Evolutionary conservation across 257 asterid genomes (phyloP).

Genomic region (Solanum raphanifolium): DNA sequence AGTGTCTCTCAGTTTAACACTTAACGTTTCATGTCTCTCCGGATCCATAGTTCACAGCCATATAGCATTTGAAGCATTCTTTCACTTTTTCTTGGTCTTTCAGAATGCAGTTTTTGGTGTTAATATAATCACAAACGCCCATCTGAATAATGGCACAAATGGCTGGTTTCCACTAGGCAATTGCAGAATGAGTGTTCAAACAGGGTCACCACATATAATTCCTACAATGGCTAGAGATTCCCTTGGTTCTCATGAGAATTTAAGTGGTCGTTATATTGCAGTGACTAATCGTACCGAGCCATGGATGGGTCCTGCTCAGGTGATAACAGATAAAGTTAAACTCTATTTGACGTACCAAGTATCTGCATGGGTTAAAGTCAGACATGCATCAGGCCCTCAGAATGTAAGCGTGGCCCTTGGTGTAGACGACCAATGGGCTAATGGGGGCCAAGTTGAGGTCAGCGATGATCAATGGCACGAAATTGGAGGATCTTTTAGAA

Average conservation of each 20-base stretch:
- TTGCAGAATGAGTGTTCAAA: slow-evolving; percentile 50
- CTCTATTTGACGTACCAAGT: slow-evolving; percentile 81
- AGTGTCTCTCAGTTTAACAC: background rate
- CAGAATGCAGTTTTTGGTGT: slow-evolving; percentile 66
- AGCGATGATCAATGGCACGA: slow-evolving; percentile 80
- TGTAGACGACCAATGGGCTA: slow-evolving; percentile 81
- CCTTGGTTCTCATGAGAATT: slow-evolving; percentile 52
- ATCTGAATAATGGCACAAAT: slow-evolving; percentile 51
- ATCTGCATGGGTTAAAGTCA: slow-evolving; percentile 83
- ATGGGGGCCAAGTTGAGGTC: slow-evolving; percentile 85
- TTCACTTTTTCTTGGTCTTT: background rate
- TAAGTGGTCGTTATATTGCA: slow-evolving; percentile 64
- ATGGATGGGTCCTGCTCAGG: slow-evolving; percentile 99
- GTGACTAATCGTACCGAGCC: slow-evolving; percentile 70
- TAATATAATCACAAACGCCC: slow-evolving; percentile 58
- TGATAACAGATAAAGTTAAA: slow-evolving; percentile 56
- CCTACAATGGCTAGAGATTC: slow-evolving; percentile 88
- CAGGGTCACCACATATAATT: slow-evolving; percentile 69
- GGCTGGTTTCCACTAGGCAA: slow-evolving; percentile 91
- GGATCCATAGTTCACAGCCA: background rate
- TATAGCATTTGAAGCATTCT: background rate
- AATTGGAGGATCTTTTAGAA: slow-evolving; percentile 78
- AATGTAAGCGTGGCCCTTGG: slow-evolving; percentile 66
- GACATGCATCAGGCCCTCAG: slow-evolving; percentile 55
- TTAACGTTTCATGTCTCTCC: background rate